These are phyloP conservation scores for Candida glaebosa DNA, from an alignment of 805 yeast species.

Conservation along the genomic window DNA sequence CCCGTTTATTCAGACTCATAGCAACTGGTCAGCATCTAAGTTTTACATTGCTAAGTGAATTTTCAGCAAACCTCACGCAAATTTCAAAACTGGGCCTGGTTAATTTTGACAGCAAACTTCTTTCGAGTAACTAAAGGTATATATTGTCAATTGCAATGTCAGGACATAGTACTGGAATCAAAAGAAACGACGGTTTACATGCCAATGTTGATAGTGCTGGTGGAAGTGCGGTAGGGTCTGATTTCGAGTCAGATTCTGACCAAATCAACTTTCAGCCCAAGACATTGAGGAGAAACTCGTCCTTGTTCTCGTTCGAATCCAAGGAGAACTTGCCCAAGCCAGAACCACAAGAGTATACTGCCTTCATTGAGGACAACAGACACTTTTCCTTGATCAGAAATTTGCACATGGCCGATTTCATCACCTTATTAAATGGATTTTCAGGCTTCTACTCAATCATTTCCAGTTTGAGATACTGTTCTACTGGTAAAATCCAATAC, in stretches of 20 bases:
- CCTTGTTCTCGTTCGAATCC: constrained; percentile 50
- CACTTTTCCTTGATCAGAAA: constrained; percentile 85
- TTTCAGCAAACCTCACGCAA: too few relatives aligned
- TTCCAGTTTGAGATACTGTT: constrained; percentile 76
- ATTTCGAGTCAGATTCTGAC: constrained; percentile 31
- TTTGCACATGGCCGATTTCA: constrained; percentile 93
- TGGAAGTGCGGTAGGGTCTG: constrained; percentile 32
- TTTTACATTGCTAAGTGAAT: too few relatives aligned
- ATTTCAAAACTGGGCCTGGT: too few relatives aligned
- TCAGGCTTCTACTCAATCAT: constrained; percentile 90
- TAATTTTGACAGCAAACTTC: too few relatives aligned
- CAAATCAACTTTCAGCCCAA: constrained; percentile 11
- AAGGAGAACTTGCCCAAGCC: constrained; percentile 67
- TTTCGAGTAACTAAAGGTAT: too few relatives aligned
- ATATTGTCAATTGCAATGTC: constrained; percentile 6
- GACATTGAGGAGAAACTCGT: constrained; percentile 48
- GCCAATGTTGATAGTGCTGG: background rate
- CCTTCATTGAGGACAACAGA: constrained; percentile 76
- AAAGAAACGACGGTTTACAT: constrained; percentile 17
- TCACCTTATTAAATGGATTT: constrained; percentile 90
- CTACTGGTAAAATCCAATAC: constrained; percentile 65
- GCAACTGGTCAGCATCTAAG: too few relatives aligned
- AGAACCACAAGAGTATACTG: constrained; percentile 69
- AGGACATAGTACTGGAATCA: constrained; percentile 13
- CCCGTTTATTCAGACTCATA: too few relatives aligned